Base-by-base conservation (phyloP, 805 yeast genomes). In the Saccharomycopsis fibuligera region DNA sequence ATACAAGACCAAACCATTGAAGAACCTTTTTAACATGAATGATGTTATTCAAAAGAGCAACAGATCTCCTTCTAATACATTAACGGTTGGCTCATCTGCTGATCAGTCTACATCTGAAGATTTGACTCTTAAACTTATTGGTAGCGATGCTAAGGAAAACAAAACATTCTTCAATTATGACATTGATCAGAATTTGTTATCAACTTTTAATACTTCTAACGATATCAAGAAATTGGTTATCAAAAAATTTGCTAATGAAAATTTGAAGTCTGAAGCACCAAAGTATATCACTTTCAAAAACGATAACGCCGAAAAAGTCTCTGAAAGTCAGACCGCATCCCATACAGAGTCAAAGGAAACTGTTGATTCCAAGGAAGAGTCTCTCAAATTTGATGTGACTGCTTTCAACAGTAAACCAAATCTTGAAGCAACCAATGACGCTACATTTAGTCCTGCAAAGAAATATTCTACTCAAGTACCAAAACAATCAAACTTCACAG, bases 31-130 rank as follows among this genome's bases (percentile, higher is more conserved):
- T 33, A 40, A 40, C 23, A 39, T 45, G 22, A 40, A 44, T 35
- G 45, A 30, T 19, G 42, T 37, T n/a, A 36, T 42, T 17, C 33
- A 40, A 27, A 47, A 33, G n/a, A 17, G 19, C 19, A 5, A 14
- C 47, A 21, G 30, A 16, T 23, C 45, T 5, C 12, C 35, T 19
- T 56, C 55, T 47, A 51, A 53, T 37, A 45, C 54, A 30, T 43
- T 63, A 2, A 59, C 61, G n/a, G 66, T 66, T 12, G 63, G 61
- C n/a, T 40, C 57, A 23, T 61, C 61, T 56, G 68, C 69, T 30
- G 54, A 58, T 33, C 56, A 57, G 22, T 53, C 54, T 10, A 39
- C 47, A 9, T 29, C 22, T 31, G 41, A 39, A 19, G 43, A 49
- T 9, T 45, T 50, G 16, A 48, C 49, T 27, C 55, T 51, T 35